Percentiles rank a stretch among this genome's conserved stretches.
Evolutionary conservation across 176 grass and related monocot genomes (phyloP).

Genomic region (Oryza officinalis): DNA sequence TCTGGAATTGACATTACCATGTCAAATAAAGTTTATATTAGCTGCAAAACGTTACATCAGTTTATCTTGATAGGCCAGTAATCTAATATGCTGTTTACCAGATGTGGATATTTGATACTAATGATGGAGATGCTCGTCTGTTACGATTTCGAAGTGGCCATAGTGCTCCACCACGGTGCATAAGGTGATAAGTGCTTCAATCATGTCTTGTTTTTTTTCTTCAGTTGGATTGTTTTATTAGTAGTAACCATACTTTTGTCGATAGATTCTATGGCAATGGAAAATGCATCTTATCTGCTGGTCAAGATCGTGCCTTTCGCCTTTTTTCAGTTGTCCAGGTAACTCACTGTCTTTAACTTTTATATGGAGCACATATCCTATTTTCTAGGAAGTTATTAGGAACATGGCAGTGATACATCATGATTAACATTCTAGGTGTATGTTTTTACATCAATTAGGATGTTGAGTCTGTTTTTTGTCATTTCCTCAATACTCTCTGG

Average conservation of each 20-base stretch:
- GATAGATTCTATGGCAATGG: constrained; percentile 93
- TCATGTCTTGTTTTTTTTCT: constrained; percentile 16
- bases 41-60: background rate
- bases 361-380: background rate
- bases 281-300: constrained; percentile 91
- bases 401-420: background rate
- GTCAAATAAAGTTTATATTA: constrained; percentile 14
- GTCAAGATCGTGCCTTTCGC: constrained; percentile 93
- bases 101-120: constrained; percentile 99
- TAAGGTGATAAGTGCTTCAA: constrained; percentile 58
- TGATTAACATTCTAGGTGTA: background rate
- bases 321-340: constrained; percentile 97
- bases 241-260: constrained; percentile 20
- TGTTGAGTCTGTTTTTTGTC: background rate
- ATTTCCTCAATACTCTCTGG: background rate
- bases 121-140: constrained; percentile 82
- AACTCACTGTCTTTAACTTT: constrained; percentile 39
- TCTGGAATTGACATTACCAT: background rate
- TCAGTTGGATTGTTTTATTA: constrained; percentile 10
- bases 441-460: background rate
- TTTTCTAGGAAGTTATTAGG: background rate
- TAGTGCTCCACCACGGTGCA: constrained; percentile 88
- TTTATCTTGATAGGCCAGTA: constrained; percentile 15
- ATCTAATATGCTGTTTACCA: constrained; percentile 42
- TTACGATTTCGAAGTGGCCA: constrained; percentile 97